phyloP scores from a whole-genome alignment of 768 basidiomycete species.

The Tulasnella calospora region DNA sequence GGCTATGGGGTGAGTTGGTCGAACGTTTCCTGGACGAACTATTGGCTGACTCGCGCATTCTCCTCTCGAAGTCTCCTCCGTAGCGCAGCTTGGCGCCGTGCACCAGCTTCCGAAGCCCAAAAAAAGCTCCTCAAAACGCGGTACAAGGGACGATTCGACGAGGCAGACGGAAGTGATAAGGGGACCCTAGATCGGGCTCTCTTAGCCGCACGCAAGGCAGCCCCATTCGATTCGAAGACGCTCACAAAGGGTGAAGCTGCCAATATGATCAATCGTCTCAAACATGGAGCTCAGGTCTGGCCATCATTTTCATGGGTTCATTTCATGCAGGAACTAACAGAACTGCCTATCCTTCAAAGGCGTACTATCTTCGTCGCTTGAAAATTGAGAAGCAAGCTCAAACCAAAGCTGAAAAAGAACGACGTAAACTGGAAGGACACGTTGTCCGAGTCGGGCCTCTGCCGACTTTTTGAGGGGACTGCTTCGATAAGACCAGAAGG shows the following conservation, averaged over 20 bases:
- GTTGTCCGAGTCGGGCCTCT: conserved; percentile 57
- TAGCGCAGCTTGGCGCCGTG: conserved; percentile 60
- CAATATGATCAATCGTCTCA: conserved; percentile 69
- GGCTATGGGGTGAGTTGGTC: conserved; percentile 46
- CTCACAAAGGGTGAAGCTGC: conserved; percentile 78
- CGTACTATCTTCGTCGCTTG: conserved; percentile 49
- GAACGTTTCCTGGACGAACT: not conserved
- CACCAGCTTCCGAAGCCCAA: conserved; percentile 59
- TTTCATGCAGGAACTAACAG: not conserved
- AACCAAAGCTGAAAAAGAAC: conserved; percentile 48
- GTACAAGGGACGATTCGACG: conserved; percentile 35
- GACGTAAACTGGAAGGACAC: conserved; percentile 48
- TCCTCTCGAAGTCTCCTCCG: conserved; percentile 49
- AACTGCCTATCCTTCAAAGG: not conserved
- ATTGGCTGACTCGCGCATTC: not conserved
- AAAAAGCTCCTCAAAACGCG: conserved; percentile 53
- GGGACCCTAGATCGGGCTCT: not conserved
- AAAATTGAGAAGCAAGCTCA: conserved; percentile 46
- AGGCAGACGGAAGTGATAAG: not conserved
- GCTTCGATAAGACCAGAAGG: too few relatives aligned
- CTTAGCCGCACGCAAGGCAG: not conserved
- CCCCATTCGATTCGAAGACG: conserved; percentile 32
- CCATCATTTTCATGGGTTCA: not conserved
- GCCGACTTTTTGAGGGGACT: not conserved
- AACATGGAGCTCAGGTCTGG: conserved; percentile 67